Percentiles rank a stretch among this genome's conserved stretches.
These are phyloP conservation scores for Alternaria panax DNA, from an alignment of 2,329 filamentous ascomycete genomes.

Conservation along the genomic window DNA sequence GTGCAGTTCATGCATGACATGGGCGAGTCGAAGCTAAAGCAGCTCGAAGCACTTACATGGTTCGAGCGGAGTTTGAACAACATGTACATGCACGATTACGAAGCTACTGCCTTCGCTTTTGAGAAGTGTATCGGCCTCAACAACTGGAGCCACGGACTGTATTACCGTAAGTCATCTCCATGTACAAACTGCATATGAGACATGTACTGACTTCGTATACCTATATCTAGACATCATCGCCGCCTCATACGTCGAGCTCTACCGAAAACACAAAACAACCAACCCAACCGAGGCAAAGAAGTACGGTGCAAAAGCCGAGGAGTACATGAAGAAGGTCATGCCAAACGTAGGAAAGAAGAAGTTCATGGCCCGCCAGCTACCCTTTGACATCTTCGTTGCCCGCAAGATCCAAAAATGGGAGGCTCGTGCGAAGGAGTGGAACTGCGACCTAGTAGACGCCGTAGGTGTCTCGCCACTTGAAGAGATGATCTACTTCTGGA, in stretches of 20 bases:
- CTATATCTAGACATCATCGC: constrained; percentile 87
- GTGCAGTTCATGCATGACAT: constrained; percentile 69
- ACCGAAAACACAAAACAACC: constrained; percentile 65
- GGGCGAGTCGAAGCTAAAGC: constrained; percentile 77
- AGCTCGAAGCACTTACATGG: constrained; percentile 82
- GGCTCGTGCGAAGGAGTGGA: constrained; percentile 71
- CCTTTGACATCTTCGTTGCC: constrained; percentile 84
- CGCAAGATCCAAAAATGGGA: constrained; percentile 92
- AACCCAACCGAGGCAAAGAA: constrained; percentile 54
- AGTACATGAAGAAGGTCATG: constrained; percentile 75
- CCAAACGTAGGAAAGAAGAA: constrained; percentile 81
- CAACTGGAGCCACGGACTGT: constrained; percentile 88
- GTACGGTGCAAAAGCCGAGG: constrained; percentile 63
- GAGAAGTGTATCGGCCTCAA: constrained; percentile 65
- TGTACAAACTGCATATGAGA: no score
- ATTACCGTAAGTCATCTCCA: no score
- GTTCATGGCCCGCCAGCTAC: constrained; percentile 87
- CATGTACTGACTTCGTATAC: no score
- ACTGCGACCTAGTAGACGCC: constrained; percentile 74
- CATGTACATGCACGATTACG: constrained; percentile 81
- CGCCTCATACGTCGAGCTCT: constrained; percentile 79
- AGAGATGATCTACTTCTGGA: constrained; percentile 96
- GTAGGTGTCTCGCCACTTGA: constrained; percentile 80
- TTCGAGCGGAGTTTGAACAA: constrained; percentile 83
- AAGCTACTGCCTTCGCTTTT: constrained; percentile 76